A percentile compares a stretch with the other conserved stretches of the same genome.
Conservation (phyloP, 148 eudicot genomes). For the Bassia scoparia region DNA sequence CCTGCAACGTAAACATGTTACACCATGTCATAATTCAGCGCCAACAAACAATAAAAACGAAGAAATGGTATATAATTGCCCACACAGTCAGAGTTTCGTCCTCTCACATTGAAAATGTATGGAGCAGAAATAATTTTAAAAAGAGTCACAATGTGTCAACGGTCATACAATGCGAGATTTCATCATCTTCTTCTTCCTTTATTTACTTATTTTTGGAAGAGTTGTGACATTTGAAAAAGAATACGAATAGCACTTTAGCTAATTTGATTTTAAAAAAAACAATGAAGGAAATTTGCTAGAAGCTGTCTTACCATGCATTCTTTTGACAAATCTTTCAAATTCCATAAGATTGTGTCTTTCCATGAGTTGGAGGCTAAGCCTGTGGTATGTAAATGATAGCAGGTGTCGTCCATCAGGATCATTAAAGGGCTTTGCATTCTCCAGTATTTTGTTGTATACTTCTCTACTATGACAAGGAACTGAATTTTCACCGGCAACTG, state of each 20-base stretch:
- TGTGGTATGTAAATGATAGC: constrained; percentile 67
- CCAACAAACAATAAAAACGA: background rate
- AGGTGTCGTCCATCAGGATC: constrained; percentile 91
- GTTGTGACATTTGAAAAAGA: background rate
- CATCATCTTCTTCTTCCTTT: background rate
- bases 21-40: constrained; percentile 1
- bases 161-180: too few relatives aligned
- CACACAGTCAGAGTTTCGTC: background rate
- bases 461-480: constrained; percentile 73
- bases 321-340: constrained; percentile 85
- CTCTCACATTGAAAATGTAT: background rate
- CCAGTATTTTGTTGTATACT: constrained; percentile 63
- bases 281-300: background rate
- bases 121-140: background rate
- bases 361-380: constrained; percentile 66
- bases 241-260: background rate
- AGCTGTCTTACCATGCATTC: constrained; percentile 77
- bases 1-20: constrained; percentile 44
- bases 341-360: constrained; percentile 63
- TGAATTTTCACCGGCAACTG: constrained; percentile 68
- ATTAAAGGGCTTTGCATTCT: constrained; percentile 74
- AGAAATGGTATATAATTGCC: background rate
- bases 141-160: too few relatives aligned
- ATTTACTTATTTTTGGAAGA: background rate
- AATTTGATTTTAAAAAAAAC: background rate